phyloP scores from a whole-genome alignment of 2,329 filamentous ascomycete genomes.

The Colletotrichum sp. region DNA sequence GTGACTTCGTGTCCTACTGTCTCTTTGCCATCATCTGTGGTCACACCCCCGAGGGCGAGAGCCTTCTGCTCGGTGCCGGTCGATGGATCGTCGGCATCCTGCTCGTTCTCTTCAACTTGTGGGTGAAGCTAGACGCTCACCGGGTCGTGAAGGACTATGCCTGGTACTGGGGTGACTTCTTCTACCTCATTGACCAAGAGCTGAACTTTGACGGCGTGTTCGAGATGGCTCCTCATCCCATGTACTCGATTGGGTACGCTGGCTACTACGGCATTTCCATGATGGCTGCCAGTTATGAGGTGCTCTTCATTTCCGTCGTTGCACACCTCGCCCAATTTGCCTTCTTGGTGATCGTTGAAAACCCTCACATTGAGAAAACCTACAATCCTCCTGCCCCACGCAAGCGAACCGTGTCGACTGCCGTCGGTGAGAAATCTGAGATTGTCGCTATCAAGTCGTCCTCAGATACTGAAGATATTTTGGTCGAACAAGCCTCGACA shows the following conservation, averaged over 20 bases:
- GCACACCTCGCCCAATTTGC: conserved; percentile 94
- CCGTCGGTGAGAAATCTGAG: conserved; percentile 29
- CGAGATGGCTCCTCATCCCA: conserved; percentile 97
- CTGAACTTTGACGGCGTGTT: conserved; percentile 98
- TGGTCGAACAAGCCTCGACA: conserved; percentile 23
- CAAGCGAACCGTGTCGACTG: conserved; percentile 48
- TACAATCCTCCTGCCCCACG: conserved; percentile 90
- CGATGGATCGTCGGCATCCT: conserved; percentile 82
- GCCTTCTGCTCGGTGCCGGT: conserved; percentile 67
- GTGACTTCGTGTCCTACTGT: conserved; percentile 96
- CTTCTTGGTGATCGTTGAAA: conserved; percentile 91
- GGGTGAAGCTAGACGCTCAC: conserved; percentile 98
- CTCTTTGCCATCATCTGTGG: conserved; percentile 92
- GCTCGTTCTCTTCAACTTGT: conserved; percentile 92
- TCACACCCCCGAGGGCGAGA: conserved; percentile 76
- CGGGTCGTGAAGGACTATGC: conserved; percentile 98
- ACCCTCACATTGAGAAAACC: conserved; percentile 96
- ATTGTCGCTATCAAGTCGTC: conserved; percentile 3
- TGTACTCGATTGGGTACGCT: conserved; percentile 98
- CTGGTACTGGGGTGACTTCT: conserved; percentile 99
- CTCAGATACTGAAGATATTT: conserved; percentile 17
- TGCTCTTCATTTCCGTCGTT: conserved; percentile 94
- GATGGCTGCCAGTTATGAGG: conserved; percentile 97
- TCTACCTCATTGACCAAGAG: conserved; percentile 97
- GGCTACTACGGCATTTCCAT: conserved; percentile 98